Conservation (phyloP, 2,329 filamentous ascomycete genomes). For the Lecanoromycetidae sp. region DNA sequence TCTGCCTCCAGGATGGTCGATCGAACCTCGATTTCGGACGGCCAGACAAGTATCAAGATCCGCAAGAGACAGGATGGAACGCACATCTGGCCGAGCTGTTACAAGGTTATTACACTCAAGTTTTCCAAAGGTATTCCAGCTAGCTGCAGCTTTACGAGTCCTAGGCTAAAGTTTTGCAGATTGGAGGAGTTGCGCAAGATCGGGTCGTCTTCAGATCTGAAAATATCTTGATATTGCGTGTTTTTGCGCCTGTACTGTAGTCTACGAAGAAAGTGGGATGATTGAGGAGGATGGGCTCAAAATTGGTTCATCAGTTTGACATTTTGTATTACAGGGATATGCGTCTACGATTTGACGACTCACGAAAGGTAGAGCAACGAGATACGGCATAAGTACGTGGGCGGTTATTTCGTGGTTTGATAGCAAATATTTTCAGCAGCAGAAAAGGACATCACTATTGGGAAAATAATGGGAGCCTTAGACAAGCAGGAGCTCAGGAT, state of each 20-base stretch:
- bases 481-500: too few relatives aligned
- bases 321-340: not conserved
- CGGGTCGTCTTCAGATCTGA: not conserved
- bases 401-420: too few relatives aligned
- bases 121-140: not conserved
- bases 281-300: too few relatives aligned
- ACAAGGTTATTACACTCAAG: constrained; percentile 7
- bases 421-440: too few relatives aligned
- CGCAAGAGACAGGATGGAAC: constrained; percentile 1
- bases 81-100: constrained; percentile 2
- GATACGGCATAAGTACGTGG: too few relatives aligned
- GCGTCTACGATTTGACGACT: not conserved
- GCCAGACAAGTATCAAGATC: constrained; percentile 8
- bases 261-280: not conserved
- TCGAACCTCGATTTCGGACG: not conserved
- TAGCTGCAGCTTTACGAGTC: not conserved
- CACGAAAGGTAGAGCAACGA: not conserved
- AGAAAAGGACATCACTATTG: too few relatives aligned
- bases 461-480: too few relatives aligned
- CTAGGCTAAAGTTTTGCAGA: not conserved
- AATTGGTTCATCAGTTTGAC: too few relatives aligned
- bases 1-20: constrained; percentile 7
- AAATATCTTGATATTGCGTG: not conserved
- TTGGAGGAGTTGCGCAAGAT: constrained; percentile 1
- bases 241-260: not conserved